Percentiles rank a stretch among this genome's conserved stretches.
phyloP scores from a whole-genome alignment of 257 asterid species.

The Nicotiana noctiflora region DNA sequence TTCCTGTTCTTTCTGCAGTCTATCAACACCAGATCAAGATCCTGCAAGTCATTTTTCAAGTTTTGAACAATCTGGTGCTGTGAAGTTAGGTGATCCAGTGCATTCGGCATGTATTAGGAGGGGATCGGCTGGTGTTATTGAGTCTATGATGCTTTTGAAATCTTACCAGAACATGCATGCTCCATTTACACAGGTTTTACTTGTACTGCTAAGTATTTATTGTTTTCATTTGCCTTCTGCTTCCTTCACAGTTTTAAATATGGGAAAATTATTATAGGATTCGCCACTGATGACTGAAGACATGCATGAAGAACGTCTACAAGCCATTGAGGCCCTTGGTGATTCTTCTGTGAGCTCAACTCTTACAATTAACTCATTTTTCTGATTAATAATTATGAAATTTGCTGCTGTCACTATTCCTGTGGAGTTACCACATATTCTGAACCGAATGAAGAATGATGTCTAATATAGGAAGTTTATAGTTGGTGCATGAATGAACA shows the following conservation, averaged over 20 bases:
- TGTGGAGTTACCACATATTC: background rate
- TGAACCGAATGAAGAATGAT: background rate
- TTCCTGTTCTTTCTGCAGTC: slow-evolving; percentile 23
- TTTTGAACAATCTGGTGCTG: slow-evolving; percentile 18
- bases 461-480: background rate
- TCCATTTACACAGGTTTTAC: slow-evolving; percentile 71
- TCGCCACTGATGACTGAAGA: slow-evolving; percentile 96
- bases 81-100: slow-evolving; percentile 21
- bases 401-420: background rate
- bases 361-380: slow-evolving; percentile 2
- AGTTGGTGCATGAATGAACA: background rate
- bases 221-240: background rate
- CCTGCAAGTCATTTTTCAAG: slow-evolving; percentile 13
- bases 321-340: slow-evolving; percentile 75
- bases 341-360: slow-evolving; percentile 55
- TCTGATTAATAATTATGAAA: slow-evolving; percentile 1
- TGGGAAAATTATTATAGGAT: slow-evolving; percentile 39
- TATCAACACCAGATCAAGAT: slow-evolving; percentile 19
- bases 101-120: slow-evolving; percentile 37
- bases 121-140: slow-evolving; percentile 54
- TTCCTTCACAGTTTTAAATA: background rate
- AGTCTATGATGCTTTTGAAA: slow-evolving; percentile 72
- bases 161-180: slow-evolving; percentile 57
- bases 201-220: slow-evolving; percentile 15
- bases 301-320: slow-evolving; percentile 89